A percentile compares a stretch with the other conserved stretches of the same genome.
These are phyloP conservation scores for Chaetomium olivaceum DNA, from an alignment of 2,329 filamentous ascomycete species.

Conservation along the genomic window DNA sequence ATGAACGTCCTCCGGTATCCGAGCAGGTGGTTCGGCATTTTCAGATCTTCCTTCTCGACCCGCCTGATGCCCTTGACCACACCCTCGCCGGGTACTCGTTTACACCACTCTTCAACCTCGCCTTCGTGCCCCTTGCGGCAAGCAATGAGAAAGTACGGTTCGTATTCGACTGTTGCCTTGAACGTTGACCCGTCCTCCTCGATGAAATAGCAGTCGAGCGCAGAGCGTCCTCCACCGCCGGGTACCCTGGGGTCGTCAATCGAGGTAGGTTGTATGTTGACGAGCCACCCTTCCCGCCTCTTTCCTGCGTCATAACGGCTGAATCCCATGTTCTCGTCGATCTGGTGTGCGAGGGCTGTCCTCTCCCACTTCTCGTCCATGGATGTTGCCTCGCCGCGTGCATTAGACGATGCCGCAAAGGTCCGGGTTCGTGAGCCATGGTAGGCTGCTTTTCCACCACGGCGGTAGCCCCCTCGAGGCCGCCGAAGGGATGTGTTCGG, in stretches of 20 bases:
- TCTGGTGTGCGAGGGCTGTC: constrained; percentile 76
- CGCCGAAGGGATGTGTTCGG: constrained; percentile 60
- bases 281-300: constrained; percentile 82
- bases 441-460: constrained; percentile 66
- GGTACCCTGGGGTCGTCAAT: constrained; percentile 82
- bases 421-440: constrained; percentile 73
- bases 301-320: constrained; percentile 84
- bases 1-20: constrained; percentile 89
- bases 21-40: constrained; percentile 92
- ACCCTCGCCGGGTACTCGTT: constrained; percentile 75
- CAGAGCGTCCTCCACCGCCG: constrained; percentile 83
- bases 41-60: constrained; percentile 88
- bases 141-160: constrained; percentile 93
- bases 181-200: constrained; percentile 86
- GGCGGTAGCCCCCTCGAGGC: constrained; percentile 67
- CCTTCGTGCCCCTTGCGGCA: constrained; percentile 84
- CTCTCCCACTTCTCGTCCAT: constrained; percentile 92
- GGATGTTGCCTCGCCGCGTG: constrained; percentile 80
- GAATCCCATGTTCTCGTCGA: constrained; percentile 96
- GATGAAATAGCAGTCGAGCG: constrained; percentile 96
- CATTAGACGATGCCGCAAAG: constrained; percentile 72
- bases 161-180: constrained; percentile 94
- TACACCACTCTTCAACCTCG: constrained; percentile 94
- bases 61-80: constrained; percentile 75
- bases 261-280: constrained; percentile 88